Evolutionary conservation across 2,329 filamentous ascomycete species (phyloP).

Genomic region (Penicillium sp.): DNA sequence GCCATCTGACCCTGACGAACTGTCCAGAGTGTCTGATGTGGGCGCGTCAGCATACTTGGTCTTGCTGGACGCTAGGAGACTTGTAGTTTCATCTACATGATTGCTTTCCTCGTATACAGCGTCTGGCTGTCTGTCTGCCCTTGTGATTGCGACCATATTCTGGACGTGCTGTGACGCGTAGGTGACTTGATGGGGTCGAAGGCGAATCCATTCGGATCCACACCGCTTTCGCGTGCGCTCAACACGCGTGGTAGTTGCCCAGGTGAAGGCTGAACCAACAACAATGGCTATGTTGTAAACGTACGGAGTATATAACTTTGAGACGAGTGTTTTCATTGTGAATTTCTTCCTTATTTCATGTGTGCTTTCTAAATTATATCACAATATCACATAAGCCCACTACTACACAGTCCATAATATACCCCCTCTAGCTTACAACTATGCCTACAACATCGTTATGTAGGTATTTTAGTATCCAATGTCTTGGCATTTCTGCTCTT

Average conservation of each 20-base stretch:
- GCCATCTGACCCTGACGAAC: not conserved
- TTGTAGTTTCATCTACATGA: conserved; percentile 16
- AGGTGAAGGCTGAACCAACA: too few relatives aligned
- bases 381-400: not conserved
- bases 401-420: not conserved
- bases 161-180: not conserved
- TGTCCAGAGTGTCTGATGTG: not conserved
- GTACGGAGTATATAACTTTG: not conserved
- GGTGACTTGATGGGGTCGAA: not conserved
- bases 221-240: not conserved
- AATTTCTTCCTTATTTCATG: too few relatives aligned
- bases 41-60: not conserved
- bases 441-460: not conserved
- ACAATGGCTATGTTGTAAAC: not conserved
- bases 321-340: too few relatives aligned
- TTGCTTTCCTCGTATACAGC: not conserved
- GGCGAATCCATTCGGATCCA: not conserved
- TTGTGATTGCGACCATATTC: not conserved
- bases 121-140: not conserved
- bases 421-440: not conserved
- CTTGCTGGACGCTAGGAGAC: conserved; percentile 10
- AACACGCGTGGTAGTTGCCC: not conserved
- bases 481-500: not conserved
- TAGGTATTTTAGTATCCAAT: not conserved
- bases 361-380: not conserved